Evolutionary conservation across 345 rosid genomes (phyloP).

Genomic region (Lepidium sativum): DNA sequence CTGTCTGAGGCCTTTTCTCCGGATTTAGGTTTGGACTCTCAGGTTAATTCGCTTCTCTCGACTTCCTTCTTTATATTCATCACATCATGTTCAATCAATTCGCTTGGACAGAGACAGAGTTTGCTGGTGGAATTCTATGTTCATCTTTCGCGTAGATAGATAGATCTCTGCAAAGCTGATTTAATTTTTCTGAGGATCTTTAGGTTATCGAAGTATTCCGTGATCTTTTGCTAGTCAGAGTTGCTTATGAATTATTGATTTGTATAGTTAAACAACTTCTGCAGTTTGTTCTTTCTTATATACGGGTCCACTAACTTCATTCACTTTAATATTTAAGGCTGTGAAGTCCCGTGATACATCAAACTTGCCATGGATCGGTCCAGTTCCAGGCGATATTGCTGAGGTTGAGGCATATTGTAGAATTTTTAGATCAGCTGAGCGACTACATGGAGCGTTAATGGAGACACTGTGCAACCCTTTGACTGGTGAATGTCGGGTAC

Average conservation of each 20-base stretch:
- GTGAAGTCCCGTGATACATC: slow-evolving; percentile 50
- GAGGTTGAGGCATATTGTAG: slow-evolving; percentile 97
- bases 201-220: not conserved
- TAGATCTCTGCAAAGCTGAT: not conserved
- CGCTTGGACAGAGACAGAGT: not conserved
- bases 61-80: too few relatives aligned
- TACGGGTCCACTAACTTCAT: slow-evolving; percentile 17
- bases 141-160: not conserved
- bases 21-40: slow-evolving; percentile 62
- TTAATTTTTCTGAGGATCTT: not conserved
- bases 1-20: slow-evolving; percentile 51
- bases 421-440: slow-evolving; percentile 78
- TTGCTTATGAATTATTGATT: not conserved
- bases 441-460: slow-evolving; percentile 81
- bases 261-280: not conserved
- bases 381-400: slow-evolving; percentile 93
- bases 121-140: not conserved
- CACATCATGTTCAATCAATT: slow-evolving; percentile 26
- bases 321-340: slow-evolving; percentile 29
- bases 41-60: slow-evolving; percentile 33
- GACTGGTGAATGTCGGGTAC: slow-evolving; percentile 82
- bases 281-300: not conserved
- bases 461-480: slow-evolving; percentile 87
- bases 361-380: slow-evolving; percentile 85
- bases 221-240: slow-evolving; percentile 3